Evolutionary conservation across 2,329 filamentous ascomycete genomes (phyloP), one percentile per base, ranked within the genome.

Genomic region (Sclerotinia trifoliorum): DNA sequence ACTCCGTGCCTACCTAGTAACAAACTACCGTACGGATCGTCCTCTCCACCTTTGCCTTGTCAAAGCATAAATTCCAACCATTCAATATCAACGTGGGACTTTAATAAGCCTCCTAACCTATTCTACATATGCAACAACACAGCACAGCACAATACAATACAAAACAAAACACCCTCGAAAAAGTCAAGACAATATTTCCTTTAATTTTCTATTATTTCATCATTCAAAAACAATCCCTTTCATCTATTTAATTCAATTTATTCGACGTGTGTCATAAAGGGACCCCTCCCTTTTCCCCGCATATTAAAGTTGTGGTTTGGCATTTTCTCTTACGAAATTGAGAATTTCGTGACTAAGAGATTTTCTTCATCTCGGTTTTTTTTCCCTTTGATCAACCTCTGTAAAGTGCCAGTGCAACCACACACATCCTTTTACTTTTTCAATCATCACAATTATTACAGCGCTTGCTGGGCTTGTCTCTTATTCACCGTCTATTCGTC

Each of bases 341-440:
- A 62, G 44, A 62, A 62, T 62, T 42, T 6, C 29, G 46, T 67
- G 65, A 67, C 65, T 67, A 67, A 67, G 46, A 61, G 55, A n/a
- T 61, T 66, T 52, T 61, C 55, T 32, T 49, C 51, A 39, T 26
- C 58, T 46, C 44, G 6, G 6, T 15, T 46, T 67, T 67, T 66
- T 62, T 62, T 62, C 19, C 46, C 55, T 67, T 67, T 62, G 56
- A 61, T 66, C 55, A 66, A 54, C 52, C 21, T 66, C 29, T 21
- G 57, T 67, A 46, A 49, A 54, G 57, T 63, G 65, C 65, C 26
- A 67, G 65, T 67, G 57, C 57, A 32, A 63, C 57, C 65, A 67
- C 57, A 54, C 54, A 21, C 13, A 11, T 39, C 8, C 35, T 55
- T 42, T 13, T n/a, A 6, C 11, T 32, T n/a, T 19, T 19, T 44